phyloP scores from a whole-genome alignment of 2,329 filamentous ascomycete species.

The Talaromyces pinophilus region DNA sequence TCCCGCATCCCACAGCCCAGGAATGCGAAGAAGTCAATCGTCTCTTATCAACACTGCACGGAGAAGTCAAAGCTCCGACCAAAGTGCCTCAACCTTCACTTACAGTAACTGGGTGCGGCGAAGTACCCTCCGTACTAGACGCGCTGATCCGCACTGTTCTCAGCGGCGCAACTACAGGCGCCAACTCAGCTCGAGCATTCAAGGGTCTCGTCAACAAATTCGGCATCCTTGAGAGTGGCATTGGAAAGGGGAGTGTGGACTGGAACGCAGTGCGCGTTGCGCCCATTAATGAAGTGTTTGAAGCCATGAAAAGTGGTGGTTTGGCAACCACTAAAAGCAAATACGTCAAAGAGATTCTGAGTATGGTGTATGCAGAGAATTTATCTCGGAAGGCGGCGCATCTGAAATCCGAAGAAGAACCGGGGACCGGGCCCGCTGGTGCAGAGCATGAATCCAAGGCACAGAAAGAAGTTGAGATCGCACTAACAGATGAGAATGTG shows the following conservation, averaged over 20 bases:
- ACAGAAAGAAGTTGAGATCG: conserved; percentile 60
- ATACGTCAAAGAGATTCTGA: conserved; percentile 71
- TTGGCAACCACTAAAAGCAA: conserved; percentile 70
- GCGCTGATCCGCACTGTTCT: conserved; percentile 64
- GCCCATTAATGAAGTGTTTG: conserved; percentile 61
- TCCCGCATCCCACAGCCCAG: conserved; percentile 63
- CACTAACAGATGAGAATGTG: conserved; percentile 58
- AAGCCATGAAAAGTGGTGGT: conserved; percentile 70
- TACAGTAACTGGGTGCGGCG: conserved; percentile 69
- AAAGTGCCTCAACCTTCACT: conserved; percentile 69
- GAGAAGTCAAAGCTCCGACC: conserved; percentile 64
- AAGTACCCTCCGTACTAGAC: conserved; percentile 66
- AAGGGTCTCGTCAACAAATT: conserved; percentile 65
- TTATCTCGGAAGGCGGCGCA: conserved; percentile 57
- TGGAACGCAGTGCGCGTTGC: conserved; percentile 70
- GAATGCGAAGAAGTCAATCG: conserved; percentile 70
- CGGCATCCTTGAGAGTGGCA: conserved; percentile 61
- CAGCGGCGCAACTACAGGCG: conserved; percentile 61
- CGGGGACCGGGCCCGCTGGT: conserved; percentile 47
- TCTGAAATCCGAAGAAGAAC: conserved; percentile 46
- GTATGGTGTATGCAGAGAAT: conserved; percentile 71
- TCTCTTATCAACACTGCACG: conserved; percentile 67
- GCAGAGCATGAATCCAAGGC: conserved; percentile 44
- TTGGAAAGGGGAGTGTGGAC: conserved; percentile 71
- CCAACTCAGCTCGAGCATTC: conserved; percentile 67